Evolutionary conservation across 306 rosid species (phyloP), one percentile per base, ranked within the genome.

Genomic region (Cucumis hystrix): DNA sequence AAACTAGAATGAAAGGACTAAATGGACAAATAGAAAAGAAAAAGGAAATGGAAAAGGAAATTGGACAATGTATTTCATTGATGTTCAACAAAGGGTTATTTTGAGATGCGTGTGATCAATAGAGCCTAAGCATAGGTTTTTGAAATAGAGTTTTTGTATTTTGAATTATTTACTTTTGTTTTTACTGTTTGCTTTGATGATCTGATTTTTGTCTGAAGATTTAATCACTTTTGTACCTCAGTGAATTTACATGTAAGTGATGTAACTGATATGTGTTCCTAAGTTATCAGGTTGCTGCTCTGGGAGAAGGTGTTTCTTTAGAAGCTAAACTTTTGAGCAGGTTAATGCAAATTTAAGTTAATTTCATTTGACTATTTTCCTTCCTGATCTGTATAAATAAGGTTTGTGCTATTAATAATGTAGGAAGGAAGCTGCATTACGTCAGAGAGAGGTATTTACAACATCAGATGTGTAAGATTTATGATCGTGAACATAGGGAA

Each of bases 291-390:
- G 97, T 94, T 87, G 90, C 97, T 82, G 84, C 96, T 23, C 92
- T 91, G 39, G 98, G 93, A 67, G 97, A 94, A 87, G 98, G 96
- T 78, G 91, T 89, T 79, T 94, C 98, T 72, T 88, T 94, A 90
- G 98, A 94, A 85, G 98, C 98, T 79, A 94, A 94, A 87, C 97
- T 94, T 79, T 83, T 94, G 88, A 91, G 98, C 97, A 90, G 98
- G 98, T 89, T 75, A 80, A 82, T 84, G 82, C 30, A 68, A 84
- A 67, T 69, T 80, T 37, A 70, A 78, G 74, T 61, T 66, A 41
- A 60, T 55, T 82, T 86, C 69, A 80, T 64, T 43, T 41, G 70
- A 74, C 65, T 69, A 54, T 71, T 81, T 73, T 77, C 63, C 80
- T 41, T 76, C 69, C 73, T 74, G 51, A 17, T 69, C 64, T 75